Evolutionary conservation across 805 yeast genomes (phyloP).

Genomic region (Hanseniaspora guilliermondii): DNA sequence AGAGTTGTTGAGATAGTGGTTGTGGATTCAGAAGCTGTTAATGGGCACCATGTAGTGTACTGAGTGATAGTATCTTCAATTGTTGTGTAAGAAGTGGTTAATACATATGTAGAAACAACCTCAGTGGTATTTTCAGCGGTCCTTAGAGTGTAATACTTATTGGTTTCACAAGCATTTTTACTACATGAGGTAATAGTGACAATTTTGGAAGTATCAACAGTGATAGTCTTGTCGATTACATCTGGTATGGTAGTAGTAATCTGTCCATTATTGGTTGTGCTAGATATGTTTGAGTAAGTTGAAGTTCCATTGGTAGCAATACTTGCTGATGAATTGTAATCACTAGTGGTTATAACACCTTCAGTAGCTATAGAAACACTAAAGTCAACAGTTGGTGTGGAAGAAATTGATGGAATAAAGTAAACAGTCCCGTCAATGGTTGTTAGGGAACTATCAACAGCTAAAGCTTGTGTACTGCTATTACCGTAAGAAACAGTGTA

Average conservation of each 20-base stretch:
- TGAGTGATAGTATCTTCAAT: conserved; percentile 25
- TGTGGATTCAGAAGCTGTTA: conserved; percentile 15
- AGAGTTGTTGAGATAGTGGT: not conserved
- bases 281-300: not conserved
- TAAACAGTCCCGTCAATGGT: conserved; percentile 1
- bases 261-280: not conserved
- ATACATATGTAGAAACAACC: conserved; percentile 19
- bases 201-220: conserved; percentile 9
- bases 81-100: conserved; percentile 27
- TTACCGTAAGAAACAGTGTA: conserved; percentile 7
- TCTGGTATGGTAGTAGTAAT: not conserved
- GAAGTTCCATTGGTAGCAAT: not conserved
- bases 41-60: conserved; percentile 35
- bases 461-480: conserved; percentile 11
- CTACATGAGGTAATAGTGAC: conserved; percentile 9
- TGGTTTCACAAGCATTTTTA: conserved; percentile 1
- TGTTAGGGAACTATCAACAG: not conserved
- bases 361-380: not conserved
- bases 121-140: conserved; percentile 17
- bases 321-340: not conserved
- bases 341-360: not conserved
- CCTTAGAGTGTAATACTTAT: conserved; percentile 15
- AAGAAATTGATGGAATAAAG: not conserved
- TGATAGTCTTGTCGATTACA: conserved; percentile 2
- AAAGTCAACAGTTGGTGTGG: not conserved